Conservation (phyloP, 495 filamentous ascomycete species). For the Penicillium bialowiezense region DNA sequence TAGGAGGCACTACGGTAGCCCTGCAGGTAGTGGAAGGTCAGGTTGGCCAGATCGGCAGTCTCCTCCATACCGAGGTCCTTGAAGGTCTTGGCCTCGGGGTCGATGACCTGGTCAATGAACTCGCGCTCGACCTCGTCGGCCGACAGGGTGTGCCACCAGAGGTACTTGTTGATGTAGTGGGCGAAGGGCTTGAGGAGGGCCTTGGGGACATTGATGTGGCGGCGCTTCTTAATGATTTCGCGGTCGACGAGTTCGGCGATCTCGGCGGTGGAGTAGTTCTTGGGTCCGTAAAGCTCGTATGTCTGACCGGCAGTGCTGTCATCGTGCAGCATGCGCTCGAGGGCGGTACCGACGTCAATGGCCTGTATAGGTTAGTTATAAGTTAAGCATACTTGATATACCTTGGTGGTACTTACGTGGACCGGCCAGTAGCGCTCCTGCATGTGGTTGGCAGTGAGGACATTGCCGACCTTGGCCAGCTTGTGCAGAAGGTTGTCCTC, state of each 20-base stretch:
- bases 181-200: conserved; percentile 67
- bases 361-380: conserved; percentile 48
- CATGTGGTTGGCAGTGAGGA: conserved; percentile 91
- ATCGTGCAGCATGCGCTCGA: conserved; percentile 85
- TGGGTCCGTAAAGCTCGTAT: conserved; percentile 91
- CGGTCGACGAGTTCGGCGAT: conserved; percentile 83
- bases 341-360: conserved; percentile 82
- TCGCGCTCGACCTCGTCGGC: conserved; percentile 91
- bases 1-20: conserved; percentile 75
- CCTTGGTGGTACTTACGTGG: conserved; percentile 57
- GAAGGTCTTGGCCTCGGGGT: conserved; percentile 90
- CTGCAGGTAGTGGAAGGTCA: conserved; percentile 90
- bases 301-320: conserved; percentile 88
- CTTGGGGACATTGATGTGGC: conserved; percentile 92
- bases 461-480: conserved; percentile 72
- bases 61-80: conserved; percentile 81
- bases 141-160: conserved; percentile 86
- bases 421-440: conserved; percentile 88
- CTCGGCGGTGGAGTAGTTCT: conserved; percentile 85
- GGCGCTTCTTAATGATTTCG: conserved; percentile 85
- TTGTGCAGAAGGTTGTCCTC: conserved; percentile 89
- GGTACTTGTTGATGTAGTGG: conserved; percentile 65
- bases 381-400: background rate
- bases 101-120: conserved; percentile 91
- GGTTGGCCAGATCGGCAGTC: conserved; percentile 74